Evolutionary conservation across 2,329 filamentous ascomycete genomes (phyloP).

Genomic region (Colletotrichum tamarilloi): DNA sequence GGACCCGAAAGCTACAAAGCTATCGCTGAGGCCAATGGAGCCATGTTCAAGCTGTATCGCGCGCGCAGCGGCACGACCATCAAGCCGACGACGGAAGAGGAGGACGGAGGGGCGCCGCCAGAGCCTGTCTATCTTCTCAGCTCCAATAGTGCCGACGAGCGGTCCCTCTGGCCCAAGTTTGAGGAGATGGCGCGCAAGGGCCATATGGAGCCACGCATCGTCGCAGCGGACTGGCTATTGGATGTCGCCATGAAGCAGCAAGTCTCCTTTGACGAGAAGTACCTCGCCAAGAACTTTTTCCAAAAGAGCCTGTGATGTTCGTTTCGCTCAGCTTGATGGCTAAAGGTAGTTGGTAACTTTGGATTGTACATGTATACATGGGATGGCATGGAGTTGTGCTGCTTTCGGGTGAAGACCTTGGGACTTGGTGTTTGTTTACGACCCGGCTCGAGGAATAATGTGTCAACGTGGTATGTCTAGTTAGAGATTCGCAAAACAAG

Average conservation of each 20-base stretch:
- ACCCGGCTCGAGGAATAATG: conserved; percentile 9
- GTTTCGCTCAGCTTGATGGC: neutral
- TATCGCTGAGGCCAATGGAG: conserved; percentile 91
- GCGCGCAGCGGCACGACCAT: conserved; percentile 77
- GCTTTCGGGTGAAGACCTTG: neutral
- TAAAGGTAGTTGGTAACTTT: neutral
- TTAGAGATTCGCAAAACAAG: neutral
- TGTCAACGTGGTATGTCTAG: conserved; percentile 17
- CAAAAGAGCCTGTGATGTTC: conserved; percentile 18
- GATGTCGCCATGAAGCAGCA: conserved; percentile 91
- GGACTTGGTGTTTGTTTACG: conserved; percentile 4
- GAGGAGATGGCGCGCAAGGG: conserved; percentile 80
- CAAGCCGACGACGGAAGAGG: conserved; percentile 69
- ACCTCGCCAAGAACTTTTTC: conserved; percentile 62
- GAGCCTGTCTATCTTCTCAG: conserved; percentile 88
- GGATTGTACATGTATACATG: conserved; percentile 3
- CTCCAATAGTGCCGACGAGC: conserved; percentile 73
- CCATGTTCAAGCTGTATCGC: conserved; percentile 81
- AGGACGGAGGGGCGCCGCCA: conserved; percentile 69
- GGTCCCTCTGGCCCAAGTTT: conserved; percentile 83
- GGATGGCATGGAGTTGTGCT: conserved; percentile 14
- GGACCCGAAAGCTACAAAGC: conserved; percentile 86
- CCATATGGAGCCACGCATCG: conserved; percentile 83
- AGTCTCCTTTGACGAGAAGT: conserved; percentile 74
- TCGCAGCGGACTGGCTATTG: conserved; percentile 89